Base-by-base conservation (phyloP, 257 asterid genomes). In the Solanum pinnatisectum region DNA sequence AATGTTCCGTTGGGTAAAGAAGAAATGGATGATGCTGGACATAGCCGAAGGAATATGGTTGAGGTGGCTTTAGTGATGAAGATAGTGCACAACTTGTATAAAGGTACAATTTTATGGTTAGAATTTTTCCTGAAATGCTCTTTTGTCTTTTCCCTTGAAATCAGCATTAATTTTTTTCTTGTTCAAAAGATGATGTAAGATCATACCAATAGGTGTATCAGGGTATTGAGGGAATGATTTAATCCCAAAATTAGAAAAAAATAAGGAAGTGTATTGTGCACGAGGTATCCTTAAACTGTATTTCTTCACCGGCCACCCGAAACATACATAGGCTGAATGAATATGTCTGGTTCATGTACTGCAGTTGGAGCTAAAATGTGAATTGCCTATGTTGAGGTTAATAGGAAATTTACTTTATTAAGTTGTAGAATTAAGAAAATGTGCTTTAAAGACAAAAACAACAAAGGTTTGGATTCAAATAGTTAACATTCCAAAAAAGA, bases 21-120 rank as follows among this genome's bases (percentile, higher is more conserved):
- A 89, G 96, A 95, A 87, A 7, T 56, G 22, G 95, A 91, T 85
- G 92, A 88, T 56, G 87, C 78, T 52, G 91, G 95, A 25, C 93
- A 87, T 71, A 95, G 95, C 35, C 65, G 60, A 86, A 93, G 92
- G 90, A 95, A 95, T 88, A 83, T 91, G 94, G 94, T 94, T 81
- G 97, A 95, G 90, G 97, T 91, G n/a, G 97, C 95, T 20, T 92
- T 93, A 3, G 73, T 87, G 85, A 83, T 90, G 71, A 92, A 88
- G 82, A 84, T 95, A 37, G 92, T 95, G 70, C 95, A 91, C 5
- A 92, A 89, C 74, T 92, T 95, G 59, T 92, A 59, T 83, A 91
- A 88, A 90, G 96, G 98, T 93, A 13, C 33, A 20, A 27, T 27
- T n/a, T n/a, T 22, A 14, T 15, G 22, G 59, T 30, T 83, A 25